These are phyloP conservation scores for Kokia cookei DNA, from an alignment of 441 rosid genomes.

Conservation along the genomic window DNA sequence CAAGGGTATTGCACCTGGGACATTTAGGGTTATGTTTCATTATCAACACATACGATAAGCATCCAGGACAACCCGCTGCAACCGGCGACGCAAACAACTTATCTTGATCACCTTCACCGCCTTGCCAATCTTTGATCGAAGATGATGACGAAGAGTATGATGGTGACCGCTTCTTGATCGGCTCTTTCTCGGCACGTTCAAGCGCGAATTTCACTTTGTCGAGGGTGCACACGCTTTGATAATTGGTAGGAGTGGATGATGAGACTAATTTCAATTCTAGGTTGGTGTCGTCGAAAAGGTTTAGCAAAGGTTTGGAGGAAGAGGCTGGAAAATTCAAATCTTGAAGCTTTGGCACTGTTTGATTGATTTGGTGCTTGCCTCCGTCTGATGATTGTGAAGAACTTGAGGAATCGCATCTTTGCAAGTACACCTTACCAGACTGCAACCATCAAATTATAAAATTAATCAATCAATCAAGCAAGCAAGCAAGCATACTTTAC, in stretches of 20 bases:
- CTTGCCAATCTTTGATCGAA: conserved; percentile 18
- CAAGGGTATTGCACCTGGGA: conserved; percentile 64
- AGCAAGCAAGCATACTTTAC: not conserved
- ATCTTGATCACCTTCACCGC: conserved; percentile 25
- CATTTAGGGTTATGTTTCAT: conserved; percentile 59
- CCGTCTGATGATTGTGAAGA: conserved; percentile 31
- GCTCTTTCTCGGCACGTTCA: conserved; percentile 54
- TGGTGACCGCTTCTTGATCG: conserved; percentile 33
- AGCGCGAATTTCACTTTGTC: conserved; percentile 76
- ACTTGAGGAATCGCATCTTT: conserved; percentile 43
- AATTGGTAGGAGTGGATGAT: conserved; percentile 27
- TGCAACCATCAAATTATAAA: conserved; percentile 21
- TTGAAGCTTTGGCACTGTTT: conserved; percentile 40
- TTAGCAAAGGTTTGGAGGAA: conserved; percentile 35
- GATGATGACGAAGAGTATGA: conserved; percentile 33
- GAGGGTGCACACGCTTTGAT: conserved; percentile 80
- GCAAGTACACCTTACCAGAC: conserved; percentile 82
- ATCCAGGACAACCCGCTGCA: conserved; percentile 74
- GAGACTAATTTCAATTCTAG: conserved; percentile 56
- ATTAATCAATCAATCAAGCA: not conserved
- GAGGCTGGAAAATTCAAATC: conserved; percentile 69
- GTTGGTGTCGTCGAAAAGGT: conserved; percentile 49
- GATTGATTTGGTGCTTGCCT: conserved; percentile 24
- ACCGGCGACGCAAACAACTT: conserved; percentile 25
- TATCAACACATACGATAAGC: conserved; percentile 69